phyloP scores from a whole-genome alignment of 768 basidiomycete genomes.

The Lactarius psammicola region DNA sequence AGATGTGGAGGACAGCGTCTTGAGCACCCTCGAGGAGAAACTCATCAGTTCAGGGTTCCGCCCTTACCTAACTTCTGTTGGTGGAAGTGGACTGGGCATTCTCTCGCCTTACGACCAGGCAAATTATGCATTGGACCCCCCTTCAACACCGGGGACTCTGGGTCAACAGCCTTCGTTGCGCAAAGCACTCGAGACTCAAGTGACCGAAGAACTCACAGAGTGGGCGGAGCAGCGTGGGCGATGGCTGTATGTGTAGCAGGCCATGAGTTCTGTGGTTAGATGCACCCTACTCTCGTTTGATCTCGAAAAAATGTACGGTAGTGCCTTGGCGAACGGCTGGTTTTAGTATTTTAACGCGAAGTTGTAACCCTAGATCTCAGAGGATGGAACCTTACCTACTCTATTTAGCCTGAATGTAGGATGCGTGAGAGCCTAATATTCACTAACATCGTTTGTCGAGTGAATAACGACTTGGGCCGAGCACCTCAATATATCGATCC shows the following conservation, averaged over 20 bases:
- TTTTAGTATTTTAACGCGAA: not conserved
- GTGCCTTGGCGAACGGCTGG: not conserved
- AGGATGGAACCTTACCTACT: not conserved
- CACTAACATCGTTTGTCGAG: not conserved
- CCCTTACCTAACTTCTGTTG: conserved; percentile 89
- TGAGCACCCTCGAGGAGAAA: conserved; percentile 56
- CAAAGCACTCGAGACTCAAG: conserved; percentile 33
- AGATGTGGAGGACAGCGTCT: conserved; percentile 68
- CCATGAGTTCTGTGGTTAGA: not conserved
- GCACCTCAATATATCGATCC: not conserved
- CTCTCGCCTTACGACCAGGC: conserved; percentile 53
- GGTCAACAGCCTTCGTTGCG: conserved; percentile 25
- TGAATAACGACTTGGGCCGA: not conserved
- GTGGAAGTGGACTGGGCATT: conserved; percentile 90
- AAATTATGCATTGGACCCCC: conserved; percentile 24
- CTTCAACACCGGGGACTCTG: conserved; percentile 33
- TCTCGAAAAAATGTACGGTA: not conserved
- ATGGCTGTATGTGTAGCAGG: conserved; percentile 42
- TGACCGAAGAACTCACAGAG: conserved; percentile 33
- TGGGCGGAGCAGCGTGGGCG: conserved; percentile 41
- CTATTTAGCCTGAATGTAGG: not conserved
- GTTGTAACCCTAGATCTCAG: not conserved
- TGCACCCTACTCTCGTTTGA: not conserved
- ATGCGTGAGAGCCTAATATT: no score
- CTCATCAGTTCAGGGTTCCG: conserved; percentile 67